Evolutionary conservation across 495 filamentous ascomycete genomes (phyloP).

Genomic region (Stereocaulon alpinum): DNA sequence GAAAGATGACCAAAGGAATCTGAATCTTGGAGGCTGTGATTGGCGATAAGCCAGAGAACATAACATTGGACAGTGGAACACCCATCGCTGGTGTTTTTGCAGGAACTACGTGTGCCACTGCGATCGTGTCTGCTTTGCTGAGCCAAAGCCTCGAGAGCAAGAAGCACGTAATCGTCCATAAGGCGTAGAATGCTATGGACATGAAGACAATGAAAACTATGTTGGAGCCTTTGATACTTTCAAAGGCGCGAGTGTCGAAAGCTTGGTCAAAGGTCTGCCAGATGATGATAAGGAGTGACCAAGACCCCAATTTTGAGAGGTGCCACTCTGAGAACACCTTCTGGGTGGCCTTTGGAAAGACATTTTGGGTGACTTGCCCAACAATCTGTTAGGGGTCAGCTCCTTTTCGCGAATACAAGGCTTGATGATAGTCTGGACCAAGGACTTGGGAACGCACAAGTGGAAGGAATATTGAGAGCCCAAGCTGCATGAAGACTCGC

Average conservation of each 20-base stretch:
- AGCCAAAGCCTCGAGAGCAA: constrained; percentile 28
- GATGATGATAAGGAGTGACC: constrained; percentile 29
- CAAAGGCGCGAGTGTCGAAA: constrained; percentile 31
- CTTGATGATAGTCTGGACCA: neutral
- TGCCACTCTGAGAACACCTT: constrained; percentile 30
- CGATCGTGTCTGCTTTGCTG: constrained; percentile 26
- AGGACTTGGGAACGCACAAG: constrained; percentile 19
- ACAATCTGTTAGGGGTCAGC: constrained; percentile 13
- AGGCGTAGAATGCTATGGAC: constrained; percentile 27
- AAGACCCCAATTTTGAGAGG: constrained; percentile 28
- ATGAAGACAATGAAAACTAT: constrained; percentile 35
- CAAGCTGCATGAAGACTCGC: constrained; percentile 32
- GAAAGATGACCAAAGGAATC: constrained; percentile 18
- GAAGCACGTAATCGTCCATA: constrained; percentile 28
- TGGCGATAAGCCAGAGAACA: constrained; percentile 14
- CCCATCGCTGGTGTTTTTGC: constrained; percentile 36
- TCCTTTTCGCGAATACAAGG: neutral
- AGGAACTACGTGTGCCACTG: constrained; percentile 32
- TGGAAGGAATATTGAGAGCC: constrained; percentile 34
- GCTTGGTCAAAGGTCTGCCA: constrained; percentile 36
- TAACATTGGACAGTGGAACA: constrained; percentile 25
- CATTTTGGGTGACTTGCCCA: constrained; percentile 27
- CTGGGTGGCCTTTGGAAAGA: constrained; percentile 25
- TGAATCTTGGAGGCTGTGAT: constrained; percentile 12
- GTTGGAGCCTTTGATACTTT: constrained; percentile 24